Base-by-base conservation (phyloP, 306 rosid genomes). In the Rubus parviflorus region DNA sequence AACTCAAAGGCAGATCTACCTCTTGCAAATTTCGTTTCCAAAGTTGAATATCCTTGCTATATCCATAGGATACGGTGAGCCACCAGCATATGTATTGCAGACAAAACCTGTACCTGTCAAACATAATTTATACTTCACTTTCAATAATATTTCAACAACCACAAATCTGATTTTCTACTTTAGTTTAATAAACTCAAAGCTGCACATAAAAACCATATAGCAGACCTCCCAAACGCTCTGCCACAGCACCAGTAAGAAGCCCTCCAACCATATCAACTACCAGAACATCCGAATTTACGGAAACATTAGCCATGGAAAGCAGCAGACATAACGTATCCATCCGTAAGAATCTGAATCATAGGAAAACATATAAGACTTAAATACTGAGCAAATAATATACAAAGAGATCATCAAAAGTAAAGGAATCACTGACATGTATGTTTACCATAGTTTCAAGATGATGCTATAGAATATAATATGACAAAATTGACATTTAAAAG, bases 161-260 rank as follows among this genome's bases (percentile, higher is more conserved):
- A 10, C 10, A 9, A 35, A 40, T 43, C 52, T 8, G 6, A 6
- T 35, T 35, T 5, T 35, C 25, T 7, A 62, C 11, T 71, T n/a
- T 40, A 53, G 12, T 38, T 52, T 40, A 45, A 20, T 56, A 73
- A 51, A 60, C 7, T 47, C 5, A 79, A 56, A 49, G 23, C 51
- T 49, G 54, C 16, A 67, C 37, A 19, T 75, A 47, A 38, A 47
- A 80, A 73, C 75, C 8, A 30, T 64, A 58, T 54, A 51, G 15
- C 74, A 45, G 30, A 89, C 98, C 98, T 95, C 97, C 98, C 84
- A 90, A 82, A 43, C 97, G 93, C 83, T 95, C 97, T 23, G 98
- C 98, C 82, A 85, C 91, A n/a, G 97, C 90, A 79, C 98, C 98
- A 57, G 98, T 95, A 68, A 94, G 83, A 82, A 94, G 90, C 74